Percentiles rank a stretch among this genome's conserved stretches.
Evolutionary conservation across 352 stramenopile genomes (phyloP).

Genomic region (Phytophthora pluvialis): DNA sequence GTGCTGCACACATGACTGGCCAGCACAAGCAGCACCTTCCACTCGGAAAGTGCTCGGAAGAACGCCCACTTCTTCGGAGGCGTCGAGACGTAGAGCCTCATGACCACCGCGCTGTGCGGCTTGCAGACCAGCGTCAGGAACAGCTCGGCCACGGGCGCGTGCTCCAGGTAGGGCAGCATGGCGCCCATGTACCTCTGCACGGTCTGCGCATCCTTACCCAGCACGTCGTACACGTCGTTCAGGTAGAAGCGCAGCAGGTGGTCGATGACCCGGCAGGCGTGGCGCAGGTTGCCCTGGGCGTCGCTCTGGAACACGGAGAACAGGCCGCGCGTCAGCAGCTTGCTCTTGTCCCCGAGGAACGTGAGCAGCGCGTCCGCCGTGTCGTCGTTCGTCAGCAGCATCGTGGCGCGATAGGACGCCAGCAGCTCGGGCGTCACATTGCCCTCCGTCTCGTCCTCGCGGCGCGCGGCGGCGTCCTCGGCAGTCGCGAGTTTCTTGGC

Average conservation of each 20-base stretch:
- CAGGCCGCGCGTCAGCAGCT: constrained; percentile 78
- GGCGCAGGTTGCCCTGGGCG: constrained; percentile 79
- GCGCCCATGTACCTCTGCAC: constrained; percentile 83
- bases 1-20: constrained; percentile 78
- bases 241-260: constrained; percentile 85
- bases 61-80: constrained; percentile 90
- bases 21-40: constrained; percentile 89
- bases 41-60: constrained; percentile 86
- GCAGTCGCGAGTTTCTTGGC: constrained; percentile 31
- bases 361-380: constrained; percentile 77
- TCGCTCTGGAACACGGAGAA: constrained; percentile 83
- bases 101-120: constrained; percentile 73
- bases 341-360: constrained; percentile 84
- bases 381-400: constrained; percentile 91
- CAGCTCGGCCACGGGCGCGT: constrained; percentile 85
- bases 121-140: constrained; percentile 90
- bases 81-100: constrained; percentile 73
- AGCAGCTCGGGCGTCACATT: constrained; percentile 71
- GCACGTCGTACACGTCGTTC: constrained; percentile 89
- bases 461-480: constrained; percentile 8
- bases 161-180: constrained; percentile 84
- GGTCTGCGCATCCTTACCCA: constrained; percentile 66
- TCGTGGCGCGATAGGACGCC: constrained; percentile 85
- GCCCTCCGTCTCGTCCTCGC: constrained; percentile 38
- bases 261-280: constrained; percentile 90